phyloP scores from a whole-genome alignment of 768 basidiomycete genomes.

The Termitomyces sp. region DNA sequence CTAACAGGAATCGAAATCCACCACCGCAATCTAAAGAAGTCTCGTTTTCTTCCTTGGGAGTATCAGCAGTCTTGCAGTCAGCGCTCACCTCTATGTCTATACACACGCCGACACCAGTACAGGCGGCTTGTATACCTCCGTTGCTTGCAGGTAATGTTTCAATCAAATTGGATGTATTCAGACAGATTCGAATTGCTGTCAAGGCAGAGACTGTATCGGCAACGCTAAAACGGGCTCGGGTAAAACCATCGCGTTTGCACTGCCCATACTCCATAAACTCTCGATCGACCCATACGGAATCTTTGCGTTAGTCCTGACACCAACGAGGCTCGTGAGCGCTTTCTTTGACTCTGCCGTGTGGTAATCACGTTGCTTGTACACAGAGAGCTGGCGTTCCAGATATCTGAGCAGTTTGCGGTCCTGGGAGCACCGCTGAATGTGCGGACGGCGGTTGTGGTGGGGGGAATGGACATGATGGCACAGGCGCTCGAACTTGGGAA shows the following conservation, averaged over 20 bases:
- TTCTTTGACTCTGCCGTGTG: background rate
- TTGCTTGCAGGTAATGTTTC: constrained; percentile 65
- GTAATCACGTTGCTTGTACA: background rate
- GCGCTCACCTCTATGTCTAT: constrained; percentile 85
- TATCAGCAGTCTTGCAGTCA: constrained; percentile 51
- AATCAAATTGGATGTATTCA: background rate
- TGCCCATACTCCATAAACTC: constrained; percentile 89
- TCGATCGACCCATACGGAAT: constrained; percentile 91
- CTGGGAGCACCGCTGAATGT: constrained; percentile 79
- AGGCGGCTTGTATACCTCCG: constrained; percentile 84
- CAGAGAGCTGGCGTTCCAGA: constrained; percentile 98
- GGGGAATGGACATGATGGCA: constrained; percentile 97
- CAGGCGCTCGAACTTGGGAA: constrained; percentile 84
- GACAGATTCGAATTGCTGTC: background rate
- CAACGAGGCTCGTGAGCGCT: constrained; percentile 66
- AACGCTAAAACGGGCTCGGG: constrained; percentile 98
- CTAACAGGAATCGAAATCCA: background rate
- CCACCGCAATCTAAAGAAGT: constrained; percentile 5
- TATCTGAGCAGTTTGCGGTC: constrained; percentile 92
- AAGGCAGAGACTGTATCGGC: constrained; percentile 94
- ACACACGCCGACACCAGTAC: constrained; percentile 77
- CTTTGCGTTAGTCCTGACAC: constrained; percentile 89
- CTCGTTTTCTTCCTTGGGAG: constrained; percentile 53
- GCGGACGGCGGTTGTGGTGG: constrained; percentile 85
- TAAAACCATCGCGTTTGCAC: constrained; percentile 95